Evolutionary conservation across 163 green algal species (phyloP).

Genomic region (Scenedesmus sp.): DNA sequence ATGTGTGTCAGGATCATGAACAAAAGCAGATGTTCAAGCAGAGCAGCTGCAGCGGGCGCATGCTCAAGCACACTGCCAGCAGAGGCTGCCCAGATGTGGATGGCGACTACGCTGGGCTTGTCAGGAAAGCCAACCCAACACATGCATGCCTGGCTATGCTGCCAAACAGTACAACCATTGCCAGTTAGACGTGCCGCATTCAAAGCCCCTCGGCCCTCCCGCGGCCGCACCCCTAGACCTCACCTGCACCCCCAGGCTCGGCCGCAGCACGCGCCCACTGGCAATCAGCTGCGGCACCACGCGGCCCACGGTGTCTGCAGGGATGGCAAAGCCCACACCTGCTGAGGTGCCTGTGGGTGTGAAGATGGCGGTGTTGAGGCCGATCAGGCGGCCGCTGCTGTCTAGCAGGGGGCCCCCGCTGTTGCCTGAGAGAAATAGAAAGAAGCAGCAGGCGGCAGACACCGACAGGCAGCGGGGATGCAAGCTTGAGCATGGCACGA

Average conservation of each 20-base stretch:
- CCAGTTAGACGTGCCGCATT: too few species aligned
- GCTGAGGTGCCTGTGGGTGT: conserved; percentile 42
- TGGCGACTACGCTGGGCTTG: too few species aligned
- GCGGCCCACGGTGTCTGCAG: conserved; percentile 71
- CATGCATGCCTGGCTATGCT: neutral
- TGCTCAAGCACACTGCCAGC: too few species aligned
- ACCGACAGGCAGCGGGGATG: neutral
- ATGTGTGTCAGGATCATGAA: neutral
- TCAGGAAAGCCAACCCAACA: too few species aligned
- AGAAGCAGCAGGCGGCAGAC: neutral
- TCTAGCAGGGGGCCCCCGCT: conserved; percentile 92
- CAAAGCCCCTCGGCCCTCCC: too few species aligned
- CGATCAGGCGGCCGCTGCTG: conserved; percentile 86
- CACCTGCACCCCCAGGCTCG: conserved; percentile 73
- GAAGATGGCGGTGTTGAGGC: conserved; percentile 68
- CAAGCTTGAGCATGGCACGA: neutral
- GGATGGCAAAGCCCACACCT: conserved; percentile 87
- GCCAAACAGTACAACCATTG: too few species aligned
- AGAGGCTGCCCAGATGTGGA: neutral
- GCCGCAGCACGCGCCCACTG: conserved; percentile 75
- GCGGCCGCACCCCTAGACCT: neutral
- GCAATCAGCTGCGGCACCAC: conserved; percentile 64
- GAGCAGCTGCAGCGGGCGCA: neutral
- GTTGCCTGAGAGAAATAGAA: conserved; percentile 75
- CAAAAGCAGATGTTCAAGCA: neutral